These are phyloP conservation scores for Aureobasidium sp. DNA, from an alignment of 2,329 filamentous ascomycete genomes.

Conservation along the genomic window DNA sequence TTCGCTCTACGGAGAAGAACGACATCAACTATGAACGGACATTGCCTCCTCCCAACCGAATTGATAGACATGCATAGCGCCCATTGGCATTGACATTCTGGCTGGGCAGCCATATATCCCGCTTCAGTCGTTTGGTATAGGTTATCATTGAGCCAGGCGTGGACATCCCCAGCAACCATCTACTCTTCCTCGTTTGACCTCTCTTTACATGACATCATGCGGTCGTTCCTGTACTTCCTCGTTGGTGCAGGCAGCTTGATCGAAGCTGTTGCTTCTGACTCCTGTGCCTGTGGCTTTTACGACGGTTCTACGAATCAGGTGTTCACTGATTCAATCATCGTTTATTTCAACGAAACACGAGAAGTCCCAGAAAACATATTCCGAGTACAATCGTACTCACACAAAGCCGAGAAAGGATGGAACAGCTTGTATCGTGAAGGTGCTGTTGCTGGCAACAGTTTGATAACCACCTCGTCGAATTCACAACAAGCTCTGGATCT, in stretches of 20 bases:
- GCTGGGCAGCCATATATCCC: not conserved
- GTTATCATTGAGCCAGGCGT: not conserved
- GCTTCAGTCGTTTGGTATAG: not conserved
- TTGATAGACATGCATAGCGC: not conserved
- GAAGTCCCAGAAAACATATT: constrained; percentile 28
- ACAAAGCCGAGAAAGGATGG: constrained; percentile 41
- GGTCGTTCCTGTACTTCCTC: not conserved
- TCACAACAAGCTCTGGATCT: not conserved
- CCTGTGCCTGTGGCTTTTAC: constrained; percentile 39
- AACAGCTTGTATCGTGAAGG: constrained; percentile 37
- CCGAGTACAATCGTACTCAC: constrained; percentile 31
- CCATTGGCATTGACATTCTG: not conserved
- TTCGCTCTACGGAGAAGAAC: not conserved
- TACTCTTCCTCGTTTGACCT: no score
- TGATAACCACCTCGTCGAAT: constrained; percentile 21
- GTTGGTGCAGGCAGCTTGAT: not conserved
- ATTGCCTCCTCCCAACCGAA: not conserved
- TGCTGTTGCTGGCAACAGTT: constrained; percentile 32
- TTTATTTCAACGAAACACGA: constrained; percentile 44
- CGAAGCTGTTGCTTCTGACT: not conserved
- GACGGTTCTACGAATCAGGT: constrained; percentile 30
- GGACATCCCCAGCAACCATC: not conserved
- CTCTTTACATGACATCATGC: not conserved
- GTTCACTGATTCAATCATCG: constrained; percentile 41
- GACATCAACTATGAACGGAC: not conserved